Conservation (phyloP, 106 monocot genomes). For the Gastrodia elata region DNA sequence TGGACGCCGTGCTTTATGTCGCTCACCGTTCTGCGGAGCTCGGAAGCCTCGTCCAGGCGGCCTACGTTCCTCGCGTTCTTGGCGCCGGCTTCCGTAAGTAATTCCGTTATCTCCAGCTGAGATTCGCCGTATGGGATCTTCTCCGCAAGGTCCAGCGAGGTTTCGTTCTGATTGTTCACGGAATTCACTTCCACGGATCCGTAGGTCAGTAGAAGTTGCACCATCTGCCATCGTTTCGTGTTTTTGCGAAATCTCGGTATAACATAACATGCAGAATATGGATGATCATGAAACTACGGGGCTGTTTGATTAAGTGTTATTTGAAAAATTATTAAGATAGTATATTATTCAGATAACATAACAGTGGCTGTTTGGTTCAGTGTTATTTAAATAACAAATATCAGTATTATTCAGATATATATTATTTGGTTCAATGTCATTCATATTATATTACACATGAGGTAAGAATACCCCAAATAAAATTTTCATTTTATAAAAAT, state of each 20-base stretch:
- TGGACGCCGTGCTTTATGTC: constrained; percentile 90
- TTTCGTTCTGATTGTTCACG: constrained; percentile 70
- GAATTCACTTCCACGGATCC: constrained; percentile 65
- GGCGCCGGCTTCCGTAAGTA: constrained; percentile 60
- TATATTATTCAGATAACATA: too few species aligned
- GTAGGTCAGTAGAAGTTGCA: constrained; percentile 58
- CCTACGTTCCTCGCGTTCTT: constrained; percentile 55
- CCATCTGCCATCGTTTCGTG: constrained; percentile 44
- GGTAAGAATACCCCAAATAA: too few species aligned
- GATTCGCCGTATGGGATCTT: constrained; percentile 67
- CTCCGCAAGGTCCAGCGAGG: constrained; percentile 78
- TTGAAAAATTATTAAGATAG: too few species aligned
- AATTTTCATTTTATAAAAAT: too few species aligned
- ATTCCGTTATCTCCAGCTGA: constrained; percentile 51
- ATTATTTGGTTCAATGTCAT: too few species aligned
- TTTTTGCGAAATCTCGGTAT: background rate
- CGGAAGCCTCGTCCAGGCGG: constrained; percentile 48
- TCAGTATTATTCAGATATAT: too few species aligned
- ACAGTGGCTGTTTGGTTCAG: too few species aligned
- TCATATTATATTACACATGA: too few species aligned
- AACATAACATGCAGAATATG: background rate
- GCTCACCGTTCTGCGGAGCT: constrained; percentile 71
- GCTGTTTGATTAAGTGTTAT: too few species aligned
- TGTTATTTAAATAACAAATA: too few species aligned
- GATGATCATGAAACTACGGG: too few species aligned